Evolutionary conservation across 352 stramenopile genomes (phyloP).

Genomic region (Phytophthora sansomeana): DNA sequence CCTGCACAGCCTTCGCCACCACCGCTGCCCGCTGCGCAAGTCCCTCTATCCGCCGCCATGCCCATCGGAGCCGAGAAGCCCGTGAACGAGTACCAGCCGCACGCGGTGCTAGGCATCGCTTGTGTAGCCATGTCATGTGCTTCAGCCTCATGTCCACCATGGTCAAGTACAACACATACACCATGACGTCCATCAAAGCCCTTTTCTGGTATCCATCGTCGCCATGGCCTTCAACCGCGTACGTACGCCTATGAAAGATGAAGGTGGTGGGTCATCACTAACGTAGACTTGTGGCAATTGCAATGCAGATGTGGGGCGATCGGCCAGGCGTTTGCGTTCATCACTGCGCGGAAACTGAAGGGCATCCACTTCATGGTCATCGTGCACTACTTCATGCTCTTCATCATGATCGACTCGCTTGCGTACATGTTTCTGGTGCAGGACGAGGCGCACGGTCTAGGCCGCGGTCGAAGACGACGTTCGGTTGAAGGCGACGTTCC

Average conservation of each 20-base stretch:
- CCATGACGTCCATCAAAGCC: slow-evolving; percentile 80
- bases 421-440: slow-evolving; percentile 67
- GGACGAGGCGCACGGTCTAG: no score
- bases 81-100: slow-evolving; percentile 37
- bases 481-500: no score
- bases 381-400: slow-evolving; percentile 85
- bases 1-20: slow-evolving; percentile 42
- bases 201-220: slow-evolving; percentile 82
- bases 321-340: slow-evolving; percentile 76
- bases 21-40: not conserved
- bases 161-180: slow-evolving; percentile 80
- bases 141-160: slow-evolving; percentile 88
- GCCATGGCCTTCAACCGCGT: slow-evolving; percentile 72
- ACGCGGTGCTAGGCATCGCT: slow-evolving; percentile 66
- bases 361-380: slow-evolving; percentile 66
- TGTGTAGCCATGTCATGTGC: slow-evolving; percentile 80
- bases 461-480: no score
- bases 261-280: not conserved
- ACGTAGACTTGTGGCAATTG: slow-evolving; percentile 6
- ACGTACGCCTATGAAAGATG: no score
- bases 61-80: slow-evolving; percentile 32
- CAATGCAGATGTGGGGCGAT: slow-evolving; percentile 50
- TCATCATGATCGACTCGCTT: slow-evolving; percentile 55
- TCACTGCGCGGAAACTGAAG: slow-evolving; percentile 70
- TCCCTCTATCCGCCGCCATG: no score